phyloP scores from a whole-genome alignment of 257 asterid genomes.

The Parsonsia alboflavescens region DNA sequence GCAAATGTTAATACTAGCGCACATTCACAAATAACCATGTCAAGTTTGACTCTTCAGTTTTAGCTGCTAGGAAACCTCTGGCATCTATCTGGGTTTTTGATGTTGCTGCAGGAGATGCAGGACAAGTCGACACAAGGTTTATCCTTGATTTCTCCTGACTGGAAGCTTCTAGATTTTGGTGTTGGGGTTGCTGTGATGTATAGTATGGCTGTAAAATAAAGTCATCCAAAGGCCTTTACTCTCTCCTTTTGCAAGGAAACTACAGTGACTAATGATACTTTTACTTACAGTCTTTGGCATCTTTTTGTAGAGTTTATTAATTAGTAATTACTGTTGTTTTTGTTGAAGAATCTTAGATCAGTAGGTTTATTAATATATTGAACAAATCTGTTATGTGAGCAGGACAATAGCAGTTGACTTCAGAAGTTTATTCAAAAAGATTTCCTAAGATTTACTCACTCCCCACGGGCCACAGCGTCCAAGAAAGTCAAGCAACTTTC shows the following conservation, averaged over 20 bases:
- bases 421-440: too few relatives aligned
- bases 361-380: background rate
- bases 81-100: constrained; percentile 5
- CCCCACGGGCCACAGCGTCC: too few relatives aligned
- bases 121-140: background rate
- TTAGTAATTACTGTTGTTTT: too few relatives aligned
- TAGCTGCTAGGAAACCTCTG: constrained; percentile 23
- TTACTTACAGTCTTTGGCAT: background rate
- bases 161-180: constrained; percentile 24
- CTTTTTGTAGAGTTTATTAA: background rate
- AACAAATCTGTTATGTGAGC: too few relatives aligned
- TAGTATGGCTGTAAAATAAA: constrained; percentile 48
- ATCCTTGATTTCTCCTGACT: constrained; percentile 21
- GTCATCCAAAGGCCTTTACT: constrained; percentile 57
- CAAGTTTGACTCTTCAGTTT: constrained; percentile 10
- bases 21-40: constrained; percentile 11
- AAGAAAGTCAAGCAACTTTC: too few relatives aligned
- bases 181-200: constrained; percentile 58
- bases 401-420: too few relatives aligned
- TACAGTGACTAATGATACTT: constrained; percentile 8
- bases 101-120: constrained; percentile 20
- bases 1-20: constrained; percentile 22
- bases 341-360: background rate
- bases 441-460: too few relatives aligned
- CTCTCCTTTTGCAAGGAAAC: constrained; percentile 30